Base-by-base conservation (phyloP, 163 green algal genomes). In the Chloroidium sp. region DNA sequence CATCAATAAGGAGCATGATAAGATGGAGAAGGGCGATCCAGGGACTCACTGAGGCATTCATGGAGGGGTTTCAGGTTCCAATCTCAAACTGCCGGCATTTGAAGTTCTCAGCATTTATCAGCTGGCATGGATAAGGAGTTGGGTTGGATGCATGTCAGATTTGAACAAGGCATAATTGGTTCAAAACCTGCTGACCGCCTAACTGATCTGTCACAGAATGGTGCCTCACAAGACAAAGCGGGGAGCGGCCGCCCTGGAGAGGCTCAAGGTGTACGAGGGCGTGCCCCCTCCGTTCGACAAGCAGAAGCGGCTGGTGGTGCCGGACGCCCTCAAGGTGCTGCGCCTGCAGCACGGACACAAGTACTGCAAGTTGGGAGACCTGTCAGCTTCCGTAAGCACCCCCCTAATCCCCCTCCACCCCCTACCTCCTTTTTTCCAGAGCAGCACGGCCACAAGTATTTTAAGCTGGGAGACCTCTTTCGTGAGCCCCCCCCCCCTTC, bases 161-260 rank as follows among this genome's bases (percentile, higher is more conserved):
- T 10, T 36, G 36, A 36, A 36, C 36, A 36, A 36, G 36, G 36
- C 36, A 62, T 13, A 2, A 36, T 36, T 36, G 36, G 36, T 36
- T 36, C 36, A 36, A 36, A 36, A 36, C 36, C 76, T 69, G 4
- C 61, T 74, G 3, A 6, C 61, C 72, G 76, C n/a, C 13, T 61
- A 60, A 14, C 13, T 77, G 13, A 14, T 77, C 4, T 74, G 67
- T 8, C 82, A 72, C 90, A 95, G 94, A 72, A 99, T 99, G 96
- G 85, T 99, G 61, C 96, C 96, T 12, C 95, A 99, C 92, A 99
- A 99, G 94, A 98, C 94, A 61, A 79, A 90, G 78, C 92, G 96
- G 78, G 96, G 96, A 75, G 92, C 89, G 61, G 93, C 91, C 14
- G 96, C 96, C 61, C 86, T 99, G 87, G 94, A 98, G 84, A 90